These are phyloP conservation scores for Sporodiniella umbellata DNA, from an alignment of 371 early-diverging fungal genomes.

Conservation along the genomic window DNA sequence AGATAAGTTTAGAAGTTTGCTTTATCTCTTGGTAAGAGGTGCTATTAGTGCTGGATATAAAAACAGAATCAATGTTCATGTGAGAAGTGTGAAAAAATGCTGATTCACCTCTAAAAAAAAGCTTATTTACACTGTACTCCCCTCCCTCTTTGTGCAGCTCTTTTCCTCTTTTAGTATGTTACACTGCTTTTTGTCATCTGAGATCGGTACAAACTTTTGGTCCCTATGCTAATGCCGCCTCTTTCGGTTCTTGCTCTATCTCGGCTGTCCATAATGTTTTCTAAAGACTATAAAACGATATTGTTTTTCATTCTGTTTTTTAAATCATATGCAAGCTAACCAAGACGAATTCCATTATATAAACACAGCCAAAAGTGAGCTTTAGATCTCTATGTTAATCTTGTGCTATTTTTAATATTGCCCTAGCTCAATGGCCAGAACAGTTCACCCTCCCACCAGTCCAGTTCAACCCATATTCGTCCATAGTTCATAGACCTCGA, in stretches of 20 bases:
- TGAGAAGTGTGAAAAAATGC: neutral
- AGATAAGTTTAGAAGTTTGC: conserved; percentile 36
- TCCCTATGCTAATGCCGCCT: neutral
- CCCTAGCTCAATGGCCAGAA: neutral
- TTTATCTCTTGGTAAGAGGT: conserved; percentile 10
- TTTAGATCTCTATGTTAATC: neutral
- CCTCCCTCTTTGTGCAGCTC: neutral
- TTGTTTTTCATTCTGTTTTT: neutral
- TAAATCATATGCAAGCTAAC: neutral
- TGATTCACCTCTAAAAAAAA: neutral
- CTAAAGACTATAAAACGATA: neutral
- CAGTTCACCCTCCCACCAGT: neutral
- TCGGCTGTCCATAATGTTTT: neutral
- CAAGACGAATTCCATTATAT: neutral
- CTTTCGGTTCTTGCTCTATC: neutral
- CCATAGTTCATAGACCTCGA: conserved; percentile 32
- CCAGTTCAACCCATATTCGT: neutral
- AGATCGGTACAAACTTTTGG: neutral
- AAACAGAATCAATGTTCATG: neutral
- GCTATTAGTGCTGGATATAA: neutral
- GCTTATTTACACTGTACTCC: neutral
- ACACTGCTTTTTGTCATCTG: neutral
- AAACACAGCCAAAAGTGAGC: neutral
- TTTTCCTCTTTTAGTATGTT: neutral
- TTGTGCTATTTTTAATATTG: neutral